phyloP scores from a whole-genome alignment of 2,329 filamentous ascomycete species.

The Verticillium isaacii region DNA sequence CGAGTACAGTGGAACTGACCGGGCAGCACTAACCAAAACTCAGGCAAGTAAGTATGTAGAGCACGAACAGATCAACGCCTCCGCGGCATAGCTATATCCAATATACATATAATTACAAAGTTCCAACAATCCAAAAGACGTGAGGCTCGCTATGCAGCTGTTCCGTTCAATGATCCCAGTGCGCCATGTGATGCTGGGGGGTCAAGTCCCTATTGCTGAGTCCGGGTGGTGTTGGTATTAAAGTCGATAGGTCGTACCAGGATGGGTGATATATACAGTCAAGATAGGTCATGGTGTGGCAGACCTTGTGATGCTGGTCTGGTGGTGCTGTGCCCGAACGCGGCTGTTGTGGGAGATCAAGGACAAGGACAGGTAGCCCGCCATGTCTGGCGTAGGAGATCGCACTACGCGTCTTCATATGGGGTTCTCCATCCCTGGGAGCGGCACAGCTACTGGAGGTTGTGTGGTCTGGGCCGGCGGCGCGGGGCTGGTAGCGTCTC shows the following conservation, averaged over 20 bases:
- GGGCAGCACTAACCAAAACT: not conserved
- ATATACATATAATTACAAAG: not conserved
- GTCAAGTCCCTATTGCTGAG: not conserved
- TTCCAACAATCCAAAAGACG: not conserved
- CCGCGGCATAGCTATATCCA: not conserved
- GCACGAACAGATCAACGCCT: not conserved
- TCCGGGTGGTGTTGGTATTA: not conserved
- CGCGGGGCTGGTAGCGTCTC: constrained; percentile 22
- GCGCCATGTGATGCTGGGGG: not conserved
- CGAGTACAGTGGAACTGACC: not conserved
- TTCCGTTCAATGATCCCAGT: not conserved
- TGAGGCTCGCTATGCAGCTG: not conserved
- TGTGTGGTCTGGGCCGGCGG: constrained; percentile 6
- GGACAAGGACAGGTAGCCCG: not conserved
- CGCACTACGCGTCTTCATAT: constrained; percentile 22
- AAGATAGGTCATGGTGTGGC: not conserved
- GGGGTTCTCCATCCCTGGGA: constrained; percentile 37
- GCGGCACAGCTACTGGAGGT: constrained; percentile 15
- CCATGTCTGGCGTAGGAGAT: not conserved
- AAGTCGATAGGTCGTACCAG: not conserved
- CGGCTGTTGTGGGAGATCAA: not conserved
- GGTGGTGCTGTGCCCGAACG: not conserved
- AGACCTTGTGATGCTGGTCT: not conserved
- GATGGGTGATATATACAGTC: not conserved
- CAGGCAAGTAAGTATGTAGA: not conserved